Conservation (phyloP, 768 basidiomycete genomes). For the Phallus indusiatus region DNA sequence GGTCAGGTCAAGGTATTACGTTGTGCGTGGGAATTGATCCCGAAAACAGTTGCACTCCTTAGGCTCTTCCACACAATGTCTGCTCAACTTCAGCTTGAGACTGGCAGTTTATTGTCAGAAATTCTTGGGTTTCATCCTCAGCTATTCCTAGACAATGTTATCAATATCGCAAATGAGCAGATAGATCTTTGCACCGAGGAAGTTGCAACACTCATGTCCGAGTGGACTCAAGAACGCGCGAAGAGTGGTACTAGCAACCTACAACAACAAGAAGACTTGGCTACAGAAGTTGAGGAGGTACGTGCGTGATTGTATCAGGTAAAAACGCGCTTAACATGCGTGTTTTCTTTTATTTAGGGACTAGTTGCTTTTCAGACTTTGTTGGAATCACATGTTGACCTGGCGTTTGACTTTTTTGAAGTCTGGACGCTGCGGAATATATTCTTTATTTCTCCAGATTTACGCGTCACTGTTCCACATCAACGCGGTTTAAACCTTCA, state of each 20-base stretch:
- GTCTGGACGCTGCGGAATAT: conserved; percentile 85
- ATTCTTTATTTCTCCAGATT: conserved; percentile 61
- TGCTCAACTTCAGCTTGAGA: neutral
- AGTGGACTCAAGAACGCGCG: conserved; percentile 62
- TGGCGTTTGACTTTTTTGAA: conserved; percentile 88
- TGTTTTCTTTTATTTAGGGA: conserved; percentile 69
- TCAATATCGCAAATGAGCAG: conserved; percentile 73
- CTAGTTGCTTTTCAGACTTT: conserved; percentile 82
- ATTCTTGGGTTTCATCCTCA: conserved; percentile 80
- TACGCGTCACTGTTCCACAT: conserved; percentile 67
- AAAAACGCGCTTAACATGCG: conserved; percentile 22
- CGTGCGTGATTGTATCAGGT: neutral
- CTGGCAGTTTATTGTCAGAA: conserved; percentile 43
- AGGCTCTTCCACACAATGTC: neutral
- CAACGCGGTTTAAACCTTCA: conserved; percentile 65
- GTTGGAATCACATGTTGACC: conserved; percentile 79
- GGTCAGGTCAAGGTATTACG: too few relatives aligned
- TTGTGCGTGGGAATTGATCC: too few relatives aligned
- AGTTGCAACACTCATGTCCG: conserved; percentile 66
- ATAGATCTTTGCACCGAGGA: conserved; percentile 71
- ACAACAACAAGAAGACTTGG: conserved; percentile 11
- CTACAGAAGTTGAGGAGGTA: conserved; percentile 33
- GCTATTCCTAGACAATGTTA: conserved; percentile 76
- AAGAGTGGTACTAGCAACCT: conserved; percentile 27
- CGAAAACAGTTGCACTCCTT: neutral